Evolutionary conservation across 2,329 filamentous ascomycete species (phyloP).

Genomic region (Aureobasidium leucospermi): DNA sequence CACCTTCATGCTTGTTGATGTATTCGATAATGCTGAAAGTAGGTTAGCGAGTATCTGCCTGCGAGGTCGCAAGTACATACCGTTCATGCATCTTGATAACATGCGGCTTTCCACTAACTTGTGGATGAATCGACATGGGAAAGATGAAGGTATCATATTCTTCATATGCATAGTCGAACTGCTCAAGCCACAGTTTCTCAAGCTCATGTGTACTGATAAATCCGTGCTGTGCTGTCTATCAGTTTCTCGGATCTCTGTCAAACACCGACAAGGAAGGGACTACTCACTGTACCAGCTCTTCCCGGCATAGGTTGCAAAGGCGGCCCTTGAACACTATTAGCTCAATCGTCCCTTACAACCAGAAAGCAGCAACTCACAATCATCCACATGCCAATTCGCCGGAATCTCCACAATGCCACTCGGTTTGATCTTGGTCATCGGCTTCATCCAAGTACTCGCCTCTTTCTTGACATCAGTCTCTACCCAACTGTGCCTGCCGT

Average conservation of each 20-base stretch:
- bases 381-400: constrained; percentile 41
- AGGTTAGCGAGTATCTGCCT: neutral
- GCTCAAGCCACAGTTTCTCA: constrained; percentile 39
- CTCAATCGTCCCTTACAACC: neutral
- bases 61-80: neutral
- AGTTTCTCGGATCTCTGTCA: neutral
- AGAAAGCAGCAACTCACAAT: constrained; percentile 22
- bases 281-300: constrained; percentile 16
- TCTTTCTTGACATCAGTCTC: constrained; percentile 27
- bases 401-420: constrained; percentile 38
- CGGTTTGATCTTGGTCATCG: constrained; percentile 27
- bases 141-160: constrained; percentile 42
- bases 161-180: constrained; percentile 40
- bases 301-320: constrained; percentile 32
- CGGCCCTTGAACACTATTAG: constrained; percentile 25
- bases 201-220: constrained; percentile 37
- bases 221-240: constrained; percentile 24
- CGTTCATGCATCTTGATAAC: constrained; percentile 41
- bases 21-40: constrained; percentile 34
- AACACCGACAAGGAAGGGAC: neutral
- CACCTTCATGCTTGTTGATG: constrained; percentile 38
- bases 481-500: constrained; percentile 22
- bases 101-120: constrained; percentile 42
- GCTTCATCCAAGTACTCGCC: constrained; percentile 32
- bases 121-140: constrained; percentile 41